Percentiles rank a stretch among this genome's conserved stretches.
phyloP scores from a whole-genome alignment of 164 flowering plant species.

The Platanus orientalis region DNA sequence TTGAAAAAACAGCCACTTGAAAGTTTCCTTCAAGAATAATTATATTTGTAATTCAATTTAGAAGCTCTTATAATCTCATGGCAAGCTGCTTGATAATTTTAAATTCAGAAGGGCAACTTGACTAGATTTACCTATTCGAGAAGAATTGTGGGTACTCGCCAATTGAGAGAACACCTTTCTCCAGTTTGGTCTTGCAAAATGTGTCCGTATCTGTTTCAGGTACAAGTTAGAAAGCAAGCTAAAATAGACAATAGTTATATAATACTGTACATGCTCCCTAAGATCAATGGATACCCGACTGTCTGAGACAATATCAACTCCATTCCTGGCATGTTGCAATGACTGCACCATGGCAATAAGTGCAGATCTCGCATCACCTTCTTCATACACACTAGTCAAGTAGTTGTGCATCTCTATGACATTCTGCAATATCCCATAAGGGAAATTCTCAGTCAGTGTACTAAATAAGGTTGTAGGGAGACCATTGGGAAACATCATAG shows the following conservation, averaged over 20 bases:
- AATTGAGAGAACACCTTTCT: conserved; percentile 71
- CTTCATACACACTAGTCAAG: conserved; percentile 90
- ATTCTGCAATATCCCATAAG: conserved; percentile 35
- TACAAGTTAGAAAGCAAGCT: conserved; percentile 9
- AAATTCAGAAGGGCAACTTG: background rate
- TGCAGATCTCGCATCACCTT: conserved; percentile 96
- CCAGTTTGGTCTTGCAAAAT: conserved; percentile 97
- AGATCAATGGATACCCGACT: conserved; percentile 49
- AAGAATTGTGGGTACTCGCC: conserved; percentile 37
- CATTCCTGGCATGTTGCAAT: conserved; percentile 89
- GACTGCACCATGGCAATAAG: conserved; percentile 88
- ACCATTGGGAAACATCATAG: background rate
- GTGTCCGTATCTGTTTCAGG: conserved; percentile 69
- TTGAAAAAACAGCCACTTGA: background rate
- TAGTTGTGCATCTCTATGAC: conserved; percentile 93
- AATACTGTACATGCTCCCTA: background rate
- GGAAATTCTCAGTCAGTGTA: conserved; percentile 1
- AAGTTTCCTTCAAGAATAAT: background rate
- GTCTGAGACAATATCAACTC: conserved; percentile 84
- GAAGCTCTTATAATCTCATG: background rate
- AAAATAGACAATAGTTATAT: background rate
- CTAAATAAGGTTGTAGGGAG: background rate
- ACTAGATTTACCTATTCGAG: conserved; percentile 56
- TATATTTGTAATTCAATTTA: background rate
- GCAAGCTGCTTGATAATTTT: background rate